These are phyloP conservation scores for Cylindrodendrum hubeiense DNA, from an alignment of 2,329 filamentous ascomycete species.

Conservation along the genomic window DNA sequence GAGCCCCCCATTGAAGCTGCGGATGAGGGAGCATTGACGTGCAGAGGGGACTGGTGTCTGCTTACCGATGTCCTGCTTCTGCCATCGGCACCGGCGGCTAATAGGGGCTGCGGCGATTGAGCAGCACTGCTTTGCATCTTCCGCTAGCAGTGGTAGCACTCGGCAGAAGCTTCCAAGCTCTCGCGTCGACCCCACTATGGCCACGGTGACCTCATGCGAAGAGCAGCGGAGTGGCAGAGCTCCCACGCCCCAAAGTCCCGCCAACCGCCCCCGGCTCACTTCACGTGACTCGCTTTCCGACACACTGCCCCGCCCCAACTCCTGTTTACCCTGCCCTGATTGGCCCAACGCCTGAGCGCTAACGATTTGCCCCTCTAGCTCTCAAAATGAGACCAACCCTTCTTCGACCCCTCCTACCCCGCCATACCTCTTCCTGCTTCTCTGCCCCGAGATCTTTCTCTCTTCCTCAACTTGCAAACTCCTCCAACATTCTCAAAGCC, in stretches of 20 bases:
- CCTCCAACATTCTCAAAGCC: slow-evolving; percentile 53
- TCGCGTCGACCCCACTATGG: slow-evolving; percentile 22
- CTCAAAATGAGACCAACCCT: slow-evolving; percentile 60
- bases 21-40: slow-evolving; percentile 33
- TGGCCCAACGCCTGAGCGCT: slow-evolving; percentile 48
- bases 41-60: slow-evolving; percentile 20
- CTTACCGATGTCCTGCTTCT: slow-evolving; percentile 20
- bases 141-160: slow-evolving; percentile 8
- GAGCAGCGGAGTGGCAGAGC: slow-evolving; percentile 27
- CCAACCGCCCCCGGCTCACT: slow-evolving; percentile 18
- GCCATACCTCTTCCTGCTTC: slow-evolving; percentile 56
- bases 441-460: slow-evolving; percentile 55
- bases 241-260: slow-evolving; percentile 9
- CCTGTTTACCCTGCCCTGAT: slow-evolving; percentile 30
- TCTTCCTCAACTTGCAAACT: slow-evolving; percentile 57
- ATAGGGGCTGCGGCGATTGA: slow-evolving; percentile 7
- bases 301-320: slow-evolving; percentile 30
- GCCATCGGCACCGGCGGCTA: slow-evolving; percentile 36
- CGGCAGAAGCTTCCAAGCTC: slow-evolving; percentile 23
- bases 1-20: slow-evolving; percentile 36
- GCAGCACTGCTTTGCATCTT: background rate
- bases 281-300: slow-evolving; percentile 47
- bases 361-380: slow-evolving; percentile 57
- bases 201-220: slow-evolving; percentile 44
- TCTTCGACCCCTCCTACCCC: slow-evolving; percentile 61